Evolutionary conservation across 306 rosid species (phyloP), one percentile per base, ranked within the genome.

Genomic region (Neltuma alba): DNA sequence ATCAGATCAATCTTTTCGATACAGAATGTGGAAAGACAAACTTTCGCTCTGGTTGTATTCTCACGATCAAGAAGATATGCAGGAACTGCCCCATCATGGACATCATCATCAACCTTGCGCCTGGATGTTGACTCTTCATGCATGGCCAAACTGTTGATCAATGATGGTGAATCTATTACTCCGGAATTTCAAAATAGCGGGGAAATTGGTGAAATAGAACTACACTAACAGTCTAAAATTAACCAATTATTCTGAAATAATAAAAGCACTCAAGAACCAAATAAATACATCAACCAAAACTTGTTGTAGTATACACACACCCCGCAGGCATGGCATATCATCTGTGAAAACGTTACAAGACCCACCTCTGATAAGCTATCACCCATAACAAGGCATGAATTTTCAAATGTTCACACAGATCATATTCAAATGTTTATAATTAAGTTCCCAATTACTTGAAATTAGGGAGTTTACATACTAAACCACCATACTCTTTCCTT

Each of bases 51-150:
- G 73, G 92, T 74, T 11, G 98, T 94, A 52, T 76, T 89, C 60
- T 92, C 98, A 87, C 98, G 98, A 80, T 94, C 98, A 58, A 94
- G 74, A 70, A 94, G 87, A 85, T 88, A 94, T 7, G 94, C 89
- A 64, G 97, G 98, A 77, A 91, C 80, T 67, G 97, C 94, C 34
- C 97, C 97, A 18, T 92, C 92, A 2, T 83, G 90, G 80, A 92
- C 93, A 83, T 90, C 92, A 74, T 94, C 98, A 70, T 92, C 97
- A 42, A 87, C 87, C 91, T 91, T 94, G 73, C 93, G 92, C 80
- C 97, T 85, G 58, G 85, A 71, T 41, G 93, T 82, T 20, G 97
- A 92, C 79, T 94, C 97, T 79, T 92, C 98, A 60, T 94, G 98
- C 93, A 91, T 91, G 38, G 86, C 87, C 86, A 94, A 85, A 70